phyloP scores from a whole-genome alignment of 257 asterid genomes.

The Petrea volubilis region DNA sequence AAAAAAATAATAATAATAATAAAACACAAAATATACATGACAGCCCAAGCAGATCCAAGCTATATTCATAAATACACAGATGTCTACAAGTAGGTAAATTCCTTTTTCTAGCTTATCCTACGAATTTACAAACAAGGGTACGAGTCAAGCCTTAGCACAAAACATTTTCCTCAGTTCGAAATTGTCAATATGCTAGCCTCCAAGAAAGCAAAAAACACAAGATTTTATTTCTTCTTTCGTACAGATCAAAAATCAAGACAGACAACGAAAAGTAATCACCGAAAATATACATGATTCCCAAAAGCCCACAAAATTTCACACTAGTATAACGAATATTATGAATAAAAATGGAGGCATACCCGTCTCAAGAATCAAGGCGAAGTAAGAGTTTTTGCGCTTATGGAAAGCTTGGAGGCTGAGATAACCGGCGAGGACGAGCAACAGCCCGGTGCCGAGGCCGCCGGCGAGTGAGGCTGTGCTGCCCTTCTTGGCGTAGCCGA shows the following conservation, averaged over 20 bases:
- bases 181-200: too few relatives aligned
- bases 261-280: not conserved
- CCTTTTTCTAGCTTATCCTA: too few relatives aligned
- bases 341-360: slow-evolving; percentile 43
- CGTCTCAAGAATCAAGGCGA: slow-evolving; percentile 73
- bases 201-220: too few relatives aligned
- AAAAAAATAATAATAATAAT: not conserved
- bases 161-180: too few relatives aligned
- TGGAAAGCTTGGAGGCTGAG: slow-evolving; percentile 90
- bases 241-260: too few relatives aligned
- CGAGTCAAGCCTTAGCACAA: too few relatives aligned
- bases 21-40: not conserved
- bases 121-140: too few relatives aligned
- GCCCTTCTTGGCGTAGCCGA: slow-evolving; percentile 79
- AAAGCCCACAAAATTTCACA: slow-evolving; percentile 17
- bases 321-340: not conserved
- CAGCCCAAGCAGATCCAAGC: slow-evolving; percentile 6
- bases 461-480: slow-evolving; percentile 88
- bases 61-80: too few relatives aligned
- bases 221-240: too few relatives aligned
- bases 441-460: slow-evolving; percentile 73
- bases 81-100: too few relatives aligned
- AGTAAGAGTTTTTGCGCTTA: slow-evolving; percentile 75
- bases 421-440: slow-evolving; percentile 84
- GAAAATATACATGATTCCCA: not conserved